phyloP scores from a whole-genome alignment of 345 rosid genomes.

The Eucalyptus polyanthemos region DNA sequence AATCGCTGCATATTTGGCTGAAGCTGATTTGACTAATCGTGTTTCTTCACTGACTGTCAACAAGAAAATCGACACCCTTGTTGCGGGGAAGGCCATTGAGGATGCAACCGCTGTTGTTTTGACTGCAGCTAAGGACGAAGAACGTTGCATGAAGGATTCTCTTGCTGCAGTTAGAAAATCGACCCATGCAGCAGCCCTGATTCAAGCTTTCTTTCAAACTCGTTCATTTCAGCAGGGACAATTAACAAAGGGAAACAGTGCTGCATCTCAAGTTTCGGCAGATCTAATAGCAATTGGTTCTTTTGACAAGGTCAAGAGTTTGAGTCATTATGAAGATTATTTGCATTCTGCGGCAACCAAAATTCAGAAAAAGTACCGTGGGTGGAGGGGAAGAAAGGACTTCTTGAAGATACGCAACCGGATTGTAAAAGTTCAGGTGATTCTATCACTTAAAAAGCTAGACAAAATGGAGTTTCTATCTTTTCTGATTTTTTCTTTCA shows the following conservation, averaged over 20 bases:
- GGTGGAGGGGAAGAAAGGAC: slow-evolving; percentile 59
- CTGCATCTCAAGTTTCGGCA: slow-evolving; percentile 17
- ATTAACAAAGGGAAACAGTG: slow-evolving; percentile 1
- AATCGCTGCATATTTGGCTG: slow-evolving; percentile 54
- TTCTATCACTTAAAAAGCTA: not conserved
- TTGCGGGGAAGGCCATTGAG: slow-evolving; percentile 10
- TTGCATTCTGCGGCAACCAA: slow-evolving; percentile 46
- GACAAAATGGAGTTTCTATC: not conserved
- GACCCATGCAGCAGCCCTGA: slow-evolving; percentile 47
- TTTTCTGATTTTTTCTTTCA: not conserved
- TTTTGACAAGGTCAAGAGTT: slow-evolving; percentile 15
- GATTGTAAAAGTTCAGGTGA: slow-evolving; percentile 58
- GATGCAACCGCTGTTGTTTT: not conserved
- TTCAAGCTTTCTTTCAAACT: slow-evolving; percentile 34
- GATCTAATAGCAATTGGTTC: slow-evolving; percentile 37
- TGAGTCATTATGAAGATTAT: slow-evolving; percentile 40
- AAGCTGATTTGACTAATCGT: slow-evolving; percentile 28
- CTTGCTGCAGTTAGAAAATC: slow-evolving; percentile 62
- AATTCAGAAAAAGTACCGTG: slow-evolving; percentile 55
- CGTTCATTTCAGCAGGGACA: slow-evolving; percentile 30
- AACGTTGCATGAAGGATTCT: slow-evolving; percentile 35
- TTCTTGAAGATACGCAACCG: slow-evolving; percentile 38
- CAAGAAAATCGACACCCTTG: not conserved
- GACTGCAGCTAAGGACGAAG: slow-evolving; percentile 7
- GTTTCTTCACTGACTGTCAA: slow-evolving; percentile 25